These are phyloP conservation scores for Aspergillus pseudoglaucus DNA, from an alignment of 2,329 filamentous ascomycete species.

Conservation along the genomic window DNA sequence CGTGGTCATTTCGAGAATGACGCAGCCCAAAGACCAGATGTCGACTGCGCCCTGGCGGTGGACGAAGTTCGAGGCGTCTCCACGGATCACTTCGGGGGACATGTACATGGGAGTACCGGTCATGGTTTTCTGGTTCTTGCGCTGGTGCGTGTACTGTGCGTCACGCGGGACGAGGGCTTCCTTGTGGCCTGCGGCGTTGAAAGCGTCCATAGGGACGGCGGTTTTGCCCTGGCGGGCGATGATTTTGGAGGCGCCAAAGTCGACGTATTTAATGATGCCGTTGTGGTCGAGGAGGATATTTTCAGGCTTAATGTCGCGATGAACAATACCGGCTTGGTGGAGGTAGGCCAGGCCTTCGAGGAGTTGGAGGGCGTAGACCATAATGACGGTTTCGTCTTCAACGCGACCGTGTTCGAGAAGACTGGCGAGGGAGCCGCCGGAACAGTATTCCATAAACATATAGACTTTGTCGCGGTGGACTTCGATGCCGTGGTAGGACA, in stretches of 20 bases:
- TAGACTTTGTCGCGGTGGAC: slow-evolving; percentile 99
- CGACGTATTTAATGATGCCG: slow-evolving; percentile 97
- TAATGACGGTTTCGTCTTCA: slow-evolving; percentile 94
- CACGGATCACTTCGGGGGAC: slow-evolving; percentile 97
- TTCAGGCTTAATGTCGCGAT: slow-evolving; percentile 97
- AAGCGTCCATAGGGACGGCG: slow-evolving; percentile 58
- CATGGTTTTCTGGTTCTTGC: slow-evolving; percentile 74
- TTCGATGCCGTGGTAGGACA: slow-evolving; percentile 96
- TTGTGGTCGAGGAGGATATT: slow-evolving; percentile 97
- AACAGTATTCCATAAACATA: slow-evolving; percentile 99
- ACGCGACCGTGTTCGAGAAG: slow-evolving; percentile 93
- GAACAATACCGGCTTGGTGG: slow-evolving; percentile 84
- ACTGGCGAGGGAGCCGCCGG: slow-evolving; percentile 82
- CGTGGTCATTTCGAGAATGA: slow-evolving; percentile 96
- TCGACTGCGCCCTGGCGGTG: slow-evolving; percentile 83
- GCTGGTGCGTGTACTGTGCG: slow-evolving; percentile 21
- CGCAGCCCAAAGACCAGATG: slow-evolving; percentile 93
- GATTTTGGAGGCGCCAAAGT: slow-evolving; percentile 95
- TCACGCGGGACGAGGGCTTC: slow-evolving; percentile 27
- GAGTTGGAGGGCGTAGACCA: slow-evolving; percentile 91
- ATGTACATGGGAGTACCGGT: slow-evolving; percentile 99
- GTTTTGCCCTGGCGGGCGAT: slow-evolving; percentile 92
- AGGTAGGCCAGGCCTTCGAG: slow-evolving; percentile 90
- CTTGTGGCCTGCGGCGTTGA: slow-evolving; percentile 40
- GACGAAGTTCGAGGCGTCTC: slow-evolving; percentile 64